Evolutionary conservation across 2,329 filamentous ascomycete genomes (phyloP).

Genomic region (Capronia americana): DNA sequence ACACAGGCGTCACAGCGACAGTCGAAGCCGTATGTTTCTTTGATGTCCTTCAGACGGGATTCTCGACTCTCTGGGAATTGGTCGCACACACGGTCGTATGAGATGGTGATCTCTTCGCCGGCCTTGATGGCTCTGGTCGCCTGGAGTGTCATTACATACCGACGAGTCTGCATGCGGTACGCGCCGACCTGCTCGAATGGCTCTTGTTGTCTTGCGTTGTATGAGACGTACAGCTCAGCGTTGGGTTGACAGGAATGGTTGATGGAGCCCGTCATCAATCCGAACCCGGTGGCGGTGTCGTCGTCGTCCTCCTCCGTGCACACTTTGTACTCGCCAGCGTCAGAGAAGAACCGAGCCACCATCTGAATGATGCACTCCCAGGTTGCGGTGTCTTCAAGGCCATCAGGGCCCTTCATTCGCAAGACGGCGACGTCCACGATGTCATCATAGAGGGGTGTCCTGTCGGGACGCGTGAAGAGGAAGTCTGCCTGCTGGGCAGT

Average conservation of each 20-base stretch:
- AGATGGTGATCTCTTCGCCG: slow-evolving; percentile 42
- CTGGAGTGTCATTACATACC: slow-evolving; percentile 1
- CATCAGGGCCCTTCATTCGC: not conserved
- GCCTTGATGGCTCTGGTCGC: slow-evolving; percentile 31
- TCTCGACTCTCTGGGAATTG: slow-evolving; percentile 5
- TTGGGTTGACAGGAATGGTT: slow-evolving; percentile 28
- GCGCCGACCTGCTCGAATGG: not conserved
- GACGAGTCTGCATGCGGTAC: not conserved
- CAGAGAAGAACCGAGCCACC: slow-evolving; percentile 3
- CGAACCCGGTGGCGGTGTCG: not conserved
- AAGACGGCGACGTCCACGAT: not conserved
- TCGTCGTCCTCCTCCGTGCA: not conserved
- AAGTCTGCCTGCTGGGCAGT: not conserved
- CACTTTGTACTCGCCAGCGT: not conserved
- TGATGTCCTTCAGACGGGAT: slow-evolving; percentile 12
- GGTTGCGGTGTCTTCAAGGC: not conserved
- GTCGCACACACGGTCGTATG: slow-evolving; percentile 32
- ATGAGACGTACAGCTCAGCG: slow-evolving; percentile 1
- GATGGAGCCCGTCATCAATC: slow-evolving; percentile 16
- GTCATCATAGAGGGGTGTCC: not conserved
- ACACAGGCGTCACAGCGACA: slow-evolving; percentile 41
- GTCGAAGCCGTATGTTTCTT: slow-evolving; percentile 36
- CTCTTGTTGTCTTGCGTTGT: not conserved
- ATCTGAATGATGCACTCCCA: not conserved
- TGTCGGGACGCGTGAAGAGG: not conserved